These are phyloP conservation scores for Blakeslea trispora DNA, from an alignment of 371 early-diverging fungal species.

Conservation along the genomic window DNA sequence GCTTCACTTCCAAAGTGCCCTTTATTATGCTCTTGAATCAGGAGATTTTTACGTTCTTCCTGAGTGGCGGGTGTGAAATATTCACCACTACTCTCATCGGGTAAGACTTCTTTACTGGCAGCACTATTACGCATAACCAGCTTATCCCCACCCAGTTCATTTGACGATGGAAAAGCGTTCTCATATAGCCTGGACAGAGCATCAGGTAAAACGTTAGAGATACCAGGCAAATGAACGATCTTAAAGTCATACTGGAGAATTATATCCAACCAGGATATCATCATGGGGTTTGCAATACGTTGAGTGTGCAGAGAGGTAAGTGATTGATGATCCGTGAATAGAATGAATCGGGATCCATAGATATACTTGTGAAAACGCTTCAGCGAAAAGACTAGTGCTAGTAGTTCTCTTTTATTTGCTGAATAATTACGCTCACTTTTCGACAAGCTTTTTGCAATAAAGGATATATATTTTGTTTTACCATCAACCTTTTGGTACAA, in stretches of 20 bases:
- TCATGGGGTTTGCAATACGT: conserved; percentile 10
- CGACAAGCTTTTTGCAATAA: no score
- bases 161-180: background rate
- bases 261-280: conserved; percentile 15
- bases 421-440: conserved; percentile 1
- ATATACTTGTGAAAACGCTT: no score
- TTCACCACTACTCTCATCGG: background rate
- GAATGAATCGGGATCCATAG: conserved; percentile 14
- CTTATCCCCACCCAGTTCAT: conserved; percentile 10
- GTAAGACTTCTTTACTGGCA: background rate
- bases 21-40: no score
- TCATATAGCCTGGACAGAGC: conserved; percentile 5
- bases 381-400: conserved; percentile 13
- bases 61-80: background rate
- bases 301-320: conserved; percentile 11
- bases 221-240: conserved; percentile 14
- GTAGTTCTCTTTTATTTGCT: background rate
- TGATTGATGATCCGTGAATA: conserved; percentile 17
- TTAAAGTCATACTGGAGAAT: no score
- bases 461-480: background rate
- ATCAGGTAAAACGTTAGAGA: conserved; percentile 13
- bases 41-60: no score
- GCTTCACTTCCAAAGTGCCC: no score
- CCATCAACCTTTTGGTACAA: conserved; percentile 8
- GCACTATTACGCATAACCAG: conserved; percentile 1